Evolutionary conservation across 2,329 filamentous ascomycete genomes (phyloP).

Genomic region (Aspergillus bombycis): DNA sequence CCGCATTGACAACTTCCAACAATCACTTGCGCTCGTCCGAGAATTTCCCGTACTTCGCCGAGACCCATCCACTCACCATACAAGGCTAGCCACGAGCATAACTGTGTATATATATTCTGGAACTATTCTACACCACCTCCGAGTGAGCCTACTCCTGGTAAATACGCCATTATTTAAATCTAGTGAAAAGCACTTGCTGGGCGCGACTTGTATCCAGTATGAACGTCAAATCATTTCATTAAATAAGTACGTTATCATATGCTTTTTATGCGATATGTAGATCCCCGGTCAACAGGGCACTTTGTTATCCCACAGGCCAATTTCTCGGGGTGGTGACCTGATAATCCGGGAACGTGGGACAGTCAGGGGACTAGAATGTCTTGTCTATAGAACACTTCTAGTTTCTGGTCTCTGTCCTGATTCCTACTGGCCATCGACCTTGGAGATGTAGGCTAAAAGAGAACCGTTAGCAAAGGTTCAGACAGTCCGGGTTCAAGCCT

Average conservation of each 20-base stretch:
- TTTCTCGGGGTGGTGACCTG: constrained; percentile 10
- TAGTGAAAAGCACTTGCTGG: not conserved
- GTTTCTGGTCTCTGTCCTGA: constrained; percentile 35
- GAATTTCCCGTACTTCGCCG: not conserved
- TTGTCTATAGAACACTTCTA: constrained; percentile 40
- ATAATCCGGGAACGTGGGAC: constrained; percentile 13
- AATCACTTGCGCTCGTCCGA: not conserved
- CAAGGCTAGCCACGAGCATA: not conserved
- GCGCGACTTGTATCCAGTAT: not conserved
- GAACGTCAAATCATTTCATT: constrained; percentile 30
- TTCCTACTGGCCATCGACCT: constrained; percentile 65
- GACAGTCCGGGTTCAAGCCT: not conserved
- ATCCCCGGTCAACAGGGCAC: constrained; percentile 16
- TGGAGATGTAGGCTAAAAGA: constrained; percentile 70
- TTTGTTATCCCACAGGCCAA: constrained; percentile 9
- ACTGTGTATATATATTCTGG: too few relatives aligned
- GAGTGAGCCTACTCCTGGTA: not conserved
- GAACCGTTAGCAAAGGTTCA: constrained; percentile 27
- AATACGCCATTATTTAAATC: not conserved
- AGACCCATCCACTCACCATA: not conserved
- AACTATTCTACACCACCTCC: not conserved
- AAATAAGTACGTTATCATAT: constrained; percentile 32
- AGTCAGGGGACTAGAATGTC: constrained; percentile 17
- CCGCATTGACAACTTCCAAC: not conserved
- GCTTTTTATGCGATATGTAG: constrained; percentile 25